Base-by-base conservation (phyloP, 805 yeast species). In the Monosporozyma unispora region DNA sequence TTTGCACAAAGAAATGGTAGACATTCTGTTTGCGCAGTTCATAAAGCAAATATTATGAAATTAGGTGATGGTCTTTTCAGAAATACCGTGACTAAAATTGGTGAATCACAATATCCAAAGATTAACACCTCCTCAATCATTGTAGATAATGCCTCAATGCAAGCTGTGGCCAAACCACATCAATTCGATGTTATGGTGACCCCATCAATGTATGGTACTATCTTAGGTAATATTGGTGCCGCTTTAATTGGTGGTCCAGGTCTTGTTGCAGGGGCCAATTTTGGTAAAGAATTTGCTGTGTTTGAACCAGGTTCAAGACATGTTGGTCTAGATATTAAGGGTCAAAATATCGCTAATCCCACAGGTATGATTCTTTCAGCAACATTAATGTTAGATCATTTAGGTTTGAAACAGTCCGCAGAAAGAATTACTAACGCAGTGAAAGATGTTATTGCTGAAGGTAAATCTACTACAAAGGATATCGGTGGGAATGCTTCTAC, bases 301-400 rank as follows among this genome's bases (percentile, higher is more conserved):
- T 91, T 93, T 72, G 99, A 91, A 78, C 98, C 99, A 64, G 99
- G 98, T 74, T 90, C 97, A 76, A 87, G 99, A 80, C 98, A 90
- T 77, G 98, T 90, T 64, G 98, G 98, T 73, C 78, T 91, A 62
- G 97, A 91, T 72, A 87, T 93, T 70, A 79, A 87, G 78, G 97
- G 96, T 67, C 80, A 87, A 73, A 86, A 88, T 77, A 78, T 87
- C 56, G 98, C 98, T 57, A 91, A 91, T 82, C 99, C 99, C 69
- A 87, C 97, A 54, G 98, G 96, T 60, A 85, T 91, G 91, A 85
- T 91, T 63, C 77, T 93, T 64, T 87, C 96, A 52, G 80, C 96
- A 44, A 74, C 90, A 56, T 81, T 91, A 84, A 71, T 91, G 83
- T 80, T 91, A 75, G 87, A 96, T 76, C 99, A 91, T 73, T 79